Evolutionary conservation across 164 flowering plant species (phyloP), one percentile per base, ranked within the genome.

Genomic region (Euptelea pleiosperma): DNA sequence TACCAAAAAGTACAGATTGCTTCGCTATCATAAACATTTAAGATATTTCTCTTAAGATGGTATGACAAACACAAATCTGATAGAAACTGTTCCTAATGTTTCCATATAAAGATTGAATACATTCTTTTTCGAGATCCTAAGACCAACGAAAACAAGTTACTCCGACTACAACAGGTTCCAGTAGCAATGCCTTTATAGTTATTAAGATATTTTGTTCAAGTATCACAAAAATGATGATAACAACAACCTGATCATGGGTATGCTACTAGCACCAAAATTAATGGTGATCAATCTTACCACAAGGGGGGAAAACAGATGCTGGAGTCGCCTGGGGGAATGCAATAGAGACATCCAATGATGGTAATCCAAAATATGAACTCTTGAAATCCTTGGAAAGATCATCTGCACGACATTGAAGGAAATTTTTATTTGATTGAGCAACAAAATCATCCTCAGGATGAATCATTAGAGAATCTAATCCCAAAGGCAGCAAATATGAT

Each of bases 241-340:
- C 21, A 53, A 19, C 22, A 26, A 42, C 6, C 30, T 42, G 12
- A 14, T 1, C 24, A 43, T 11, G 8, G n/a, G n/a, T n/a, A n/a
- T n/a, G n/a, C n/a, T n/a, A n/a, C n/a, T n/a, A n/a, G 4, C 18
- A 19, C 1, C 12, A 24, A 25, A 15, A 3, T 33, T 40, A 19
- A 44, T 28, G 47, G 12, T 7, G 3, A 35, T 61, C 33, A 59
- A 65, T 44, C 79, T 77, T 77, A 91, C 98, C 70, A 59, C 68
- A 57, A 25, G 94, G 85, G 43, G 96, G 98, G 60, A 91, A 91
- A 16, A 58, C 22, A 5, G 96, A 89, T 2, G 95, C 96, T 25
- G 96, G 83, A 52, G 95, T 87, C 50, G 98, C 96, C 67, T 91
- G 96, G 12, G 96, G 98, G 58, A 91, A 91, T 65, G 96, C 96